A percentile compares a stretch with the other conserved stretches of the same genome.
These are phyloP conservation scores for sunflower (Helianthus annuus) DNA, from an alignment of 129 eudicot genomes.

Conservation along the genomic window DNA sequence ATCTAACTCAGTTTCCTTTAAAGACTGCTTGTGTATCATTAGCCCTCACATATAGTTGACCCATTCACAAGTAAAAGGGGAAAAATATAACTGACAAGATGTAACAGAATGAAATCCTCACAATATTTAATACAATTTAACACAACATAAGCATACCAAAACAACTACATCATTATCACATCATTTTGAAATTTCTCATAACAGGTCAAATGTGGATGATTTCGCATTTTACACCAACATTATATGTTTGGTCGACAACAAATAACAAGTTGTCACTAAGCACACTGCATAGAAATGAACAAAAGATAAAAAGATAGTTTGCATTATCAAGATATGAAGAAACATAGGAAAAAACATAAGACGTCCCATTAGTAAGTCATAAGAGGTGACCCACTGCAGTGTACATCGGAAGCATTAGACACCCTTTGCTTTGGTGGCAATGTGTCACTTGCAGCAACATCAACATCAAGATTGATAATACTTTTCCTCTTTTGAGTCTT, in stretches of 20 bases:
- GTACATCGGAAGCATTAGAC: constrained; percentile 87
- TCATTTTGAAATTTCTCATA: neutral
- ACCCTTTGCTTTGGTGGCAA: constrained; percentile 78
- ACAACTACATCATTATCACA: neutral
- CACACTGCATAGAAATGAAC: neutral
- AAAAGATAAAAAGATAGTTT: constrained; percentile 12
- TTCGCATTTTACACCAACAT: neutral
- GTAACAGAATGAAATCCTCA: too few relatives aligned
- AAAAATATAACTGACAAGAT: too few relatives aligned
- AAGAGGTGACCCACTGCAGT: constrained; percentile 79
- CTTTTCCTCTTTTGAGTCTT: constrained; percentile 12
- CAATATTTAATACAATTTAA: too few relatives aligned
- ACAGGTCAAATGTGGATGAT: neutral
- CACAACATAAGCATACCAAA: too few relatives aligned
- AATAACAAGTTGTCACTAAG: constrained; percentile 18
- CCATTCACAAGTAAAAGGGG: too few relatives aligned
- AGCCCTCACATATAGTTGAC: neutral
- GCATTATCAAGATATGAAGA: neutral
- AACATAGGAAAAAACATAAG: neutral
- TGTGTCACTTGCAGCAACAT: constrained; percentile 60
- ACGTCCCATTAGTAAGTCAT: constrained; percentile 52
- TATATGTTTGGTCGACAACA: constrained; percentile 4
- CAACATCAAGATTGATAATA: constrained; percentile 65
- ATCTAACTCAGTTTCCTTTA: neutral
- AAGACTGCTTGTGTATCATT: neutral